Evolutionary conservation across 2,329 filamentous ascomycete genomes (phyloP).

Genomic region (Blastomyces parvus): DNA sequence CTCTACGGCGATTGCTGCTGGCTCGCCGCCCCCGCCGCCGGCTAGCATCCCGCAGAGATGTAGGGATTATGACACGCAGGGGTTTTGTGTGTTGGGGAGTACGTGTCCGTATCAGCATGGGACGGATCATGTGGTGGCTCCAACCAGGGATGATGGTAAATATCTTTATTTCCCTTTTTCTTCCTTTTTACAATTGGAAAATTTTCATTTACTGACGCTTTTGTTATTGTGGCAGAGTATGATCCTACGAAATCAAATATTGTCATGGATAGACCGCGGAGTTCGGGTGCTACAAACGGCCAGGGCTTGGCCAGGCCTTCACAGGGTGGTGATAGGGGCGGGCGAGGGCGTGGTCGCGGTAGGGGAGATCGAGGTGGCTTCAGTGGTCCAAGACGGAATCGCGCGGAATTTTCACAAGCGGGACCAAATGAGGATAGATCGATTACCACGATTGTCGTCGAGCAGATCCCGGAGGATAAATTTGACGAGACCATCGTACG

Average conservation of each 20-base stretch:
- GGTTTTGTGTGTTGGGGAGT: slow-evolving; percentile 48
- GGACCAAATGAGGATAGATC: slow-evolving; percentile 45
- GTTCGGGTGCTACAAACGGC: slow-evolving; percentile 18
- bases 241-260: slow-evolving; percentile 45
- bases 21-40: slow-evolving; percentile 24
- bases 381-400: slow-evolving; percentile 29
- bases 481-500: slow-evolving; percentile 46
- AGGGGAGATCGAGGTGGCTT: slow-evolving; percentile 36
- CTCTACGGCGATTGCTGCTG: slow-evolving; percentile 16
- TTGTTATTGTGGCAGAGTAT: slow-evolving; percentile 36
- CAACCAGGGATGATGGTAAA: slow-evolving; percentile 31
- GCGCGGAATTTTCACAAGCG: slow-evolving; percentile 45
- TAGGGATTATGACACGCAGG: slow-evolving; percentile 49
- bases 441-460: slow-evolving; percentile 49
- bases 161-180: background rate
- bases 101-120: slow-evolving; percentile 52
- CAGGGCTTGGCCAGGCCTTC: slow-evolving; percentile 10
- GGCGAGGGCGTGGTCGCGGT: slow-evolving; percentile 30
- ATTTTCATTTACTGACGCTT: background rate
- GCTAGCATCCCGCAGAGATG: slow-evolving; percentile 38
- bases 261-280: slow-evolving; percentile 21
- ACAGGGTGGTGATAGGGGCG: slow-evolving; percentile 15
- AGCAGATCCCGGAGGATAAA: slow-evolving; percentile 51
- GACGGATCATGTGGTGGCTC: slow-evolving; percentile 34
- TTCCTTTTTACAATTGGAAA: background rate